phyloP scores from a whole-genome alignment of 2,329 filamentous ascomycete genomes.

The Cordyceps pruinosa region DNA sequence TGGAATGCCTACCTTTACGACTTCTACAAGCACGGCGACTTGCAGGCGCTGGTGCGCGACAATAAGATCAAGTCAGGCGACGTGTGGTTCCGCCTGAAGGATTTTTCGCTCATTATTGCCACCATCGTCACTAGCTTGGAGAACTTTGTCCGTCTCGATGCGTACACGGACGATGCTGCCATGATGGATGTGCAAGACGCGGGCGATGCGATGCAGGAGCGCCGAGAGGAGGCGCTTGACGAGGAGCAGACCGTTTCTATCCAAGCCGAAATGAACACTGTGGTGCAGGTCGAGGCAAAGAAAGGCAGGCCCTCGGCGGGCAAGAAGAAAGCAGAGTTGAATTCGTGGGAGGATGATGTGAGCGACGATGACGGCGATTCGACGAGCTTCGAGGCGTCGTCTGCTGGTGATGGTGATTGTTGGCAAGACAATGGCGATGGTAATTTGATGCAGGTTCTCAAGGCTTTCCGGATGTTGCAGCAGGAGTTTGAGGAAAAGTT shows the following conservation, averaged over 20 bases:
- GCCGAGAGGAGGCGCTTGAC: background rate
- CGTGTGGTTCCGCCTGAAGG: constrained; percentile 56
- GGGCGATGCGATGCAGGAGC: constrained; percentile 37
- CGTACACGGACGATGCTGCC: constrained; percentile 24
- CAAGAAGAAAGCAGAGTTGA: constrained; percentile 35
- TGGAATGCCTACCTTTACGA: constrained; percentile 66
- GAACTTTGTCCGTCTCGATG: constrained; percentile 42
- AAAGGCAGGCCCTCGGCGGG: constrained; percentile 7
- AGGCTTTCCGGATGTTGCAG: constrained; percentile 51
- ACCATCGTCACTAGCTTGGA: constrained; percentile 63
- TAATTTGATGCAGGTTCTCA: constrained; percentile 49
- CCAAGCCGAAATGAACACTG: background rate
- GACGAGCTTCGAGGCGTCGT: background rate
- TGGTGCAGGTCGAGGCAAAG: background rate
- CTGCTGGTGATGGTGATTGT: background rate
- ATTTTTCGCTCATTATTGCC: constrained; percentile 47
- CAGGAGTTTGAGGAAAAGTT: constrained; percentile 60
- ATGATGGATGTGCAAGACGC: constrained; percentile 38
- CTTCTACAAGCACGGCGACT: constrained; percentile 68
- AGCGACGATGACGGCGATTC: constrained; percentile 12
- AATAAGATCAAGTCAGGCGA: constrained; percentile 62
- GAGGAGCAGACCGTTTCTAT: background rate
- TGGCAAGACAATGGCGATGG: constrained; percentile 32
- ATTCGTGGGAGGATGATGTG: constrained; percentile 40
- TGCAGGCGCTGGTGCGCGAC: constrained; percentile 33